Evolutionary conservation across 1,284 basidiomycete species (phyloP).

Genomic region (Rhodofomes roseus): DNA sequence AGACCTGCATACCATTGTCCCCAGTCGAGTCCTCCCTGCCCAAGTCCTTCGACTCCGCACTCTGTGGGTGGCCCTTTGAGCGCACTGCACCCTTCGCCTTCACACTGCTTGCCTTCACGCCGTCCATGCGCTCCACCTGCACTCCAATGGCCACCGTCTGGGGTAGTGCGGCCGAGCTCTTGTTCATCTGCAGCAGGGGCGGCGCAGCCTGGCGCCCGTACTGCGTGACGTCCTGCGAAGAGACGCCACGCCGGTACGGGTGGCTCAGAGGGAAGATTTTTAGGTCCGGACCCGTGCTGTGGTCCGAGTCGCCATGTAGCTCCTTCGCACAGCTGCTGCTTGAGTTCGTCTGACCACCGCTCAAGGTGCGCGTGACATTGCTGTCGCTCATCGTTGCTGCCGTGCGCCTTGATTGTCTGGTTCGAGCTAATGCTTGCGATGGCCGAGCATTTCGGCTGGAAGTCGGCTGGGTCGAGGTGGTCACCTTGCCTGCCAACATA

Average conservation of each 20-base stretch:
- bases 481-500: too few relatives aligned
- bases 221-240: conserved; percentile 44
- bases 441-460: too few relatives aligned
- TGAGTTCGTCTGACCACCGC: too few relatives aligned
- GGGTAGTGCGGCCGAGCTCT: conserved; percentile 64
- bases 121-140: conserved; percentile 17
- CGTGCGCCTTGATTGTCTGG: too few relatives aligned
- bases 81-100: conserved; percentile 38
- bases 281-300: conserved; percentile 72
- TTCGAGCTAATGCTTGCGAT: too few relatives aligned
- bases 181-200: conserved; percentile 46
- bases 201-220: conserved; percentile 13
- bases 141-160: conserved; percentile 56
- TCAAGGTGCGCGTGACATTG: too few relatives aligned
- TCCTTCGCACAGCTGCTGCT: too few relatives aligned
- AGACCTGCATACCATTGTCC: conserved; percentile 48
- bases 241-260: conserved; percentile 51
- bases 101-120: conserved; percentile 5
- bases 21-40: conserved; percentile 51
- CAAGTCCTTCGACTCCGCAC: conserved; percentile 59
- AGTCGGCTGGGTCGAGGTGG: too few relatives aligned
- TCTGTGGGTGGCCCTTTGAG: conserved; percentile 62
- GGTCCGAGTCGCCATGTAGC: too few relatives aligned
- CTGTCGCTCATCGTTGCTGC: too few relatives aligned
- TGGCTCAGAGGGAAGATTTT: conserved; percentile 53